Base-by-base conservation (phyloP, 1,284 basidiomycete genomes). In the Ustilago hordei region DNA sequence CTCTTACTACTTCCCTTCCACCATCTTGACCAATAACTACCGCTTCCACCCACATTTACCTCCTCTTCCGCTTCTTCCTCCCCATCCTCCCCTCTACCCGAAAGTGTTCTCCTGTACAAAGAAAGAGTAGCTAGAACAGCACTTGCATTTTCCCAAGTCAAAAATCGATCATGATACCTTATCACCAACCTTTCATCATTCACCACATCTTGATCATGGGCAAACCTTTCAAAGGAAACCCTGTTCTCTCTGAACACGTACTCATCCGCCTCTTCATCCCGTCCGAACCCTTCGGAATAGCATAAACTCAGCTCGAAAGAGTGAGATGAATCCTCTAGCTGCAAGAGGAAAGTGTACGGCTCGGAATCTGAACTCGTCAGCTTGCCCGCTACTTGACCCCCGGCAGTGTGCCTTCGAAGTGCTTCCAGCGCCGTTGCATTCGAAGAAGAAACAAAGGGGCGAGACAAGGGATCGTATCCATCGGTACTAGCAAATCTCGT, bases 111-210 rank as follows among this genome's bases (percentile, higher is more conserved):
- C 23, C 82, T 78, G 64, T 84, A 85, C 17, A 73, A 63, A 31
- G 75, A 69, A 41, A 90, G 83, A 0, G 89, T 88, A 13, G 88
- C 87, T 19, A 90, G 81, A 36, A 89, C 86, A 3, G 88, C 87
- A 36, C 87, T 86, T 0, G 87, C 88, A 43, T 87, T 88, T 54
- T 88, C 85, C 88, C 89, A 89, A 6, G 88, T 88, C 55, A 89
- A 83, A 82, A 88, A 88, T 72, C 81, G 73, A n/a, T 81, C 81
- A 47, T 86, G 82, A 80, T 89, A 89, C 43, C 87, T 84, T 28
- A 90, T 81, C 32, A 89, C 88, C 13, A 90, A 82, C 38, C 86
- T 80, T 13, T 87, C 85, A 69, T 89, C 87, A 64, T 89, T 87
- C 7, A 89, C 86, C n/a, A 89, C 78, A 3, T 85, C 80, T 2